A percentile compares a stretch with the other conserved stretches of the same genome.
These are phyloP conservation scores for Zymoseptoria ardabiliae DNA, from an alignment of 2,329 filamentous ascomycete genomes.

Conservation along the genomic window DNA sequence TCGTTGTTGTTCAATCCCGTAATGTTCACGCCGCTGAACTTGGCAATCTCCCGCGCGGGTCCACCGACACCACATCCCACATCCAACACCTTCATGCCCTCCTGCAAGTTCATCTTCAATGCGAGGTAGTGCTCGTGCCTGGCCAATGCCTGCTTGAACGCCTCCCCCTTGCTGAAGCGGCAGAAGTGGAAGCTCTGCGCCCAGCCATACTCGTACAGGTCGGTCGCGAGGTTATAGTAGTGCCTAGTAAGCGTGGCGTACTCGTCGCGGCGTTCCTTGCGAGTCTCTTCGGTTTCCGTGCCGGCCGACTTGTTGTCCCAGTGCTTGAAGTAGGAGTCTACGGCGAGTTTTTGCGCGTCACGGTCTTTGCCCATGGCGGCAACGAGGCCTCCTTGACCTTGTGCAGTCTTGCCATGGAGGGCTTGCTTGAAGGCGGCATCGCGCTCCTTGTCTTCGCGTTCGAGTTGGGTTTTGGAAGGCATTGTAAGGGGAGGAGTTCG, in stretches of 20 bases:
- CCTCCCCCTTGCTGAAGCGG: conserved; percentile 79
- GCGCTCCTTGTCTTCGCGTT: conserved; percentile 32
- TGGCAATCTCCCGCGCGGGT: conserved; percentile 89
- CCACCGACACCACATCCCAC: conserved; percentile 96
- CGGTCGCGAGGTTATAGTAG: conserved; percentile 44
- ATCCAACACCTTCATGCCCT: conserved; percentile 84
- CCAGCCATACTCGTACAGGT: conserved; percentile 74
- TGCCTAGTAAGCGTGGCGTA: conserved; percentile 92
- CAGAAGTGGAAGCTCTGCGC: conserved; percentile 96
- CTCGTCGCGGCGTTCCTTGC: conserved; percentile 70
- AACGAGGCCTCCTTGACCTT: conserved; percentile 71
- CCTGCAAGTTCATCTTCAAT: conserved; percentile 75
- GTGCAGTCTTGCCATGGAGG: conserved; percentile 66
- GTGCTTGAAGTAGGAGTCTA: conserved; percentile 93
- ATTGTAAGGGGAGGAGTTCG: conserved; percentile 37
- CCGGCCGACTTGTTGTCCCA: conserved; percentile 79
- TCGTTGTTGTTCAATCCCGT: conserved; percentile 98
- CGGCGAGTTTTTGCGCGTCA: conserved; percentile 68
- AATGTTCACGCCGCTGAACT: conserved; percentile 85
- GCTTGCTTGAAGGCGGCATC: conserved; percentile 74
- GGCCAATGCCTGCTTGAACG: conserved; percentile 84
- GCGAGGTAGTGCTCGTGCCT: conserved; percentile 98
- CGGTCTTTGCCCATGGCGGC: conserved; percentile 82
- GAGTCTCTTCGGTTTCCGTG: conserved; percentile 73
- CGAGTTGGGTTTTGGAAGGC: conserved; percentile 30